These are phyloP conservation scores for Hansenula anomala DNA, from an alignment of 1,139 yeast genomes.

Conservation along the genomic window DNA sequence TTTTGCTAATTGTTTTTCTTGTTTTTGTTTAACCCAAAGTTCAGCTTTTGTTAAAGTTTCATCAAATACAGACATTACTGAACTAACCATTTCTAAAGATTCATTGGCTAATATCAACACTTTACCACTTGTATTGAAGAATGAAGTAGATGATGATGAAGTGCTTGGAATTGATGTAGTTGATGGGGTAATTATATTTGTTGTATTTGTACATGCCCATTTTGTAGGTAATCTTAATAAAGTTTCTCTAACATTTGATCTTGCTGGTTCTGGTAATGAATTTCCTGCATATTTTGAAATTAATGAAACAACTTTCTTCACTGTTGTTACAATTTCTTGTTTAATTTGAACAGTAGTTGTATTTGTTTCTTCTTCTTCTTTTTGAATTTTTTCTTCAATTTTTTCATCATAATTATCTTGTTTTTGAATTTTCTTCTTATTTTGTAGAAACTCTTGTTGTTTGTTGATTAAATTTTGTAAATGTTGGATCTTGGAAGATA, in stretches of 20 bases:
- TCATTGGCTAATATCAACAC: conserved; percentile 83
- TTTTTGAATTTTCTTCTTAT: conserved; percentile 17
- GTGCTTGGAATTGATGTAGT: conserved; percentile 8
- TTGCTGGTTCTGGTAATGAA: conserved; percentile 77
- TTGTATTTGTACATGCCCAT: conserved; percentile 35
- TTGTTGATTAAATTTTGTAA: conserved; percentile 47
- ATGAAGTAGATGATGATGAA: conserved; percentile 14
- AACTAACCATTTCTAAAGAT: conserved; percentile 80
- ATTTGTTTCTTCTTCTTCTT: conserved; percentile 24
- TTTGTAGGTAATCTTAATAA: conserved; percentile 69
- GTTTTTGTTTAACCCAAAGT: conserved; percentile 54
- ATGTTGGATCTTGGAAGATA: conserved; percentile 56
- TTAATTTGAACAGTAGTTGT: conserved; percentile 47
- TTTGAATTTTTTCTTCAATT: conserved; percentile 14
- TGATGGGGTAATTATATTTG: conserved; percentile 7
- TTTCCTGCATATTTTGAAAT: conserved; percentile 80
- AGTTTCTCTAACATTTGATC: conserved; percentile 76
- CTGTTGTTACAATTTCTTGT: conserved; percentile 81
- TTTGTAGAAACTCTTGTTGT: conserved; percentile 30
- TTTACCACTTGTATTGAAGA: conserved; percentile 51
- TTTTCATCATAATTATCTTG: conserved; percentile 7
- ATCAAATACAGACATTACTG: conserved; percentile 77
- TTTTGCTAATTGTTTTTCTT: conserved; percentile 20
- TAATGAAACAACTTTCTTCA: conserved; percentile 80
- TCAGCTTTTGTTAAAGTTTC: conserved; percentile 84